Conservation (phyloP, 129 eudicot species). For the Logfia minima region DNA sequence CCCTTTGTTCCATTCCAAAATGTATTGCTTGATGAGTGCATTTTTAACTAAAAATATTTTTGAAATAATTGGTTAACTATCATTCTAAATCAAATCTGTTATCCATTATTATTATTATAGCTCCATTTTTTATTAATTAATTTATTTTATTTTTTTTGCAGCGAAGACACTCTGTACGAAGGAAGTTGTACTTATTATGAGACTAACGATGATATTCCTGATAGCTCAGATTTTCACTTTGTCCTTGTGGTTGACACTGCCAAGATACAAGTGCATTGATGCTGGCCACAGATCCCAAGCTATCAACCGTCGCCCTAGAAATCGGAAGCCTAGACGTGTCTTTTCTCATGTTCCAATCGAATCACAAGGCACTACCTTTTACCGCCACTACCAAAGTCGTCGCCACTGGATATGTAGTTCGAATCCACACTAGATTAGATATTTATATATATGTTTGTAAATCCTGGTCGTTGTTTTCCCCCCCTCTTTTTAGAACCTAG, state of each 20-base stretch:
- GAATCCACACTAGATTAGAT: not conserved
- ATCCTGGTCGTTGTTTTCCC: too few relatives aligned
- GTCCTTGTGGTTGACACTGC: not conserved
- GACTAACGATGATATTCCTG: not conserved
- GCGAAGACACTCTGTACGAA: slow-evolving; percentile 1
- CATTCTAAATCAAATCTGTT: too few relatives aligned
- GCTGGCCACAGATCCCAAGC: too few relatives aligned
- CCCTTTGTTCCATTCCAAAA: too few relatives aligned
- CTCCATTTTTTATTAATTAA: too few relatives aligned
- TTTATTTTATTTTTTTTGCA: not conserved
- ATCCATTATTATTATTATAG: too few relatives aligned
- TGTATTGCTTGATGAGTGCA: too few relatives aligned
- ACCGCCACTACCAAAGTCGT: not conserved
- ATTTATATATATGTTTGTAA: not conserved
- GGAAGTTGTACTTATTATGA: not conserved
- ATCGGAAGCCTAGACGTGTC: not conserved
- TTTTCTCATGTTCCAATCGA: not conserved
- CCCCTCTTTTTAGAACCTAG: too few relatives aligned
- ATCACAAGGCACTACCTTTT: not conserved
- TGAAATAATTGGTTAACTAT: too few relatives aligned
- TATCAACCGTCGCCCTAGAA: too few relatives aligned
- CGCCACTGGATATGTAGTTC: not conserved
- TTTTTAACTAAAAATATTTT: too few relatives aligned
- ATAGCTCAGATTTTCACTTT: not conserved
- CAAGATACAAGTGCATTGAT: too few relatives aligned